Evolutionary conservation across 352 stramenopile genomes (phyloP), one percentile per base, ranked within the genome.

Genomic region (Phytophthora cactorum): DNA sequence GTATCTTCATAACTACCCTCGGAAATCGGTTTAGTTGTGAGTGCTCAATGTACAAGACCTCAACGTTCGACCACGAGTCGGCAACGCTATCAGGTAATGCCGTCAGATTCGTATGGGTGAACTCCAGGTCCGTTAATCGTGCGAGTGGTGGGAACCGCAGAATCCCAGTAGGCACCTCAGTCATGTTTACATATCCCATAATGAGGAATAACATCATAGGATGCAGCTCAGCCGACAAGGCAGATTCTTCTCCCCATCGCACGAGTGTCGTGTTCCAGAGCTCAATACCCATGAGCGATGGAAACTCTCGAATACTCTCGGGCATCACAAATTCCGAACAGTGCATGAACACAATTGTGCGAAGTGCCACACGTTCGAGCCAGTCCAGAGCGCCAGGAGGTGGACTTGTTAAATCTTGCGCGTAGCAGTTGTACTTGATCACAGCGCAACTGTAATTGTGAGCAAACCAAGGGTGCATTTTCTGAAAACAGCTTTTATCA

Each of bases 11-110:
- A 1, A 85, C 34, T 12, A 66, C 64, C 4, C 41, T 10, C 2
- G 76, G 74, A 29, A 85, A 80, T 49, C 51, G 51, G 1, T 60
- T 56, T 15, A 84, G 17, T 15, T 58, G 56, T 5, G 66, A 63
- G 52, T 76, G 59, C 25, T 88, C 76, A 29, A 83, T 43, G 63
- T 70, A 70, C 9, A 70, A 4, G 12, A 70, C 31, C 25, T 60
- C 22, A 5, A 70, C 49, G 10, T 41, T 60, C 4, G 4, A 28
- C 47, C 47, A 54, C 39, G 27, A 34, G 3, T 54, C 47, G 28
- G n/a, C 47, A 54, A 54, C 29, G 1, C 36, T 22, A 41, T 27
- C 28, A 3, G 47, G 47, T 41, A 54, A 28, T 15, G 14, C 8
- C 28, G 47, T 54, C 11, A 54, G 15, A 41, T 54, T 54, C 8